phyloP scores from a whole-genome alignment of 306 rosid genomes.

The Arachis hypogaea region DNA sequence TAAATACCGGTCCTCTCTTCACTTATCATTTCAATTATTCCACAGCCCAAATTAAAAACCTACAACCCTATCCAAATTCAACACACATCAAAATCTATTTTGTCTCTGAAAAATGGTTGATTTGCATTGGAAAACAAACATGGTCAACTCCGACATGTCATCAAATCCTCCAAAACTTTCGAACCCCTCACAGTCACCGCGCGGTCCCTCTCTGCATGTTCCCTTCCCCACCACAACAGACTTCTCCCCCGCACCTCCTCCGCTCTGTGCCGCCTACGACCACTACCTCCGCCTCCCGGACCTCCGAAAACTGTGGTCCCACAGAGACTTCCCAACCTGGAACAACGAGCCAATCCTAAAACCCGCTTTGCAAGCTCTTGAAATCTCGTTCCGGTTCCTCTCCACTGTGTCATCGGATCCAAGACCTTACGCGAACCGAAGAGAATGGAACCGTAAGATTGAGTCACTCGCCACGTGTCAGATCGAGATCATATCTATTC shows the following conservation, averaged over 20 bases:
- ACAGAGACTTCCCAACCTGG: conserved; percentile 65
- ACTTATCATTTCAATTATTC: conserved; percentile 18
- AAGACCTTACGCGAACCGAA: conserved; percentile 67
- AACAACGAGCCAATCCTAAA: conserved; percentile 67
- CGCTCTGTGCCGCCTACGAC: conserved; percentile 69
- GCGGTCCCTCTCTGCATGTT: conserved; percentile 44
- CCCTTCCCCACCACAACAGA: conserved; percentile 55
- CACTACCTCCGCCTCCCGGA: conserved; percentile 72
- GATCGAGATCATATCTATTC: conserved; percentile 65
- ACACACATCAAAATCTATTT: neutral
- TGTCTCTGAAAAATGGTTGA: conserved; percentile 60
- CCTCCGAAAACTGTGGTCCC: conserved; percentile 63
- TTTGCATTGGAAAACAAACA: conserved; percentile 67
- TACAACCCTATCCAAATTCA: neutral
- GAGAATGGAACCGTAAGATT: conserved; percentile 71
- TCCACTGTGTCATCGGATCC: conserved; percentile 69
- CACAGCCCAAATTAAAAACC: neutral
- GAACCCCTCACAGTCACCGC: conserved; percentile 47
- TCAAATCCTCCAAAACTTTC: conserved; percentile 61
- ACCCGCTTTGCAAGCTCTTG: conserved; percentile 74
- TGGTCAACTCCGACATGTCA: conserved; percentile 55
- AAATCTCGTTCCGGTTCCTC: conserved; percentile 75
- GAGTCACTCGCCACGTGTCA: conserved; percentile 61
- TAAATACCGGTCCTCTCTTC: conserved; percentile 48
- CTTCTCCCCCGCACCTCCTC: conserved; percentile 54